A percentile compares a stretch with the other conserved stretches of the same genome.
phyloP scores from a whole-genome alignment of 306 rosid genomes.

The Acacia melanoxylon region DNA sequence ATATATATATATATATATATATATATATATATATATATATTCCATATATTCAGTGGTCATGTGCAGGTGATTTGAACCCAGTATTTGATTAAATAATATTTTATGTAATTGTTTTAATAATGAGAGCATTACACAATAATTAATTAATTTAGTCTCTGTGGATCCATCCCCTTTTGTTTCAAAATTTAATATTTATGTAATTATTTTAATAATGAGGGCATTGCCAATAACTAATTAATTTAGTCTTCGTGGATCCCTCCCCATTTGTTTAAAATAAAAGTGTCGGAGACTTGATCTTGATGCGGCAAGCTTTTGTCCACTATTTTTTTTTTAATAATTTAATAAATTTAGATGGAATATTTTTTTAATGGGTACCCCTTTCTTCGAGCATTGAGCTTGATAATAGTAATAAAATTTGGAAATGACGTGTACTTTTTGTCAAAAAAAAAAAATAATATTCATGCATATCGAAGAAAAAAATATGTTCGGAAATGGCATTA shows the following conservation, averaged over 20 bases:
- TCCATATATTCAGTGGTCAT: not conserved
- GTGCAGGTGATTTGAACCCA: not conserved
- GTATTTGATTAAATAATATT: not conserved
- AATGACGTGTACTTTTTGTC: slow-evolving; percentile 29
- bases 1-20: too few species aligned
- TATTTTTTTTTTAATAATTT: not conserved
- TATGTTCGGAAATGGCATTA: not conserved
- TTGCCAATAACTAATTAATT: slow-evolving; percentile 2
- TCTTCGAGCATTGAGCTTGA: not conserved
- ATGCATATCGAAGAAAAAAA: not conserved
- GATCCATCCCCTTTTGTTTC: slow-evolving; percentile 35
- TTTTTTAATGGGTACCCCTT: not conserved
- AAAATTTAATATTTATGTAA: not conserved
- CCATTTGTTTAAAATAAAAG: slow-evolving; percentile 32
- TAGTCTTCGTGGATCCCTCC: slow-evolving; percentile 47
- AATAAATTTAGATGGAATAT: not conserved
- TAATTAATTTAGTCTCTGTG: slow-evolving; percentile 36
- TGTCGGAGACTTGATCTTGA: slow-evolving; percentile 38
- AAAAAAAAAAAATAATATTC: not conserved
- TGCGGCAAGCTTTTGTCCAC: slow-evolving; percentile 29
- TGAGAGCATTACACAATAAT: slow-evolving; percentile 24
- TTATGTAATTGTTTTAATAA: slow-evolving; percentile 27
- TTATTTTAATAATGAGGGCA: slow-evolving; percentile 34
- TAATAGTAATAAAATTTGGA: not conserved
- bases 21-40: too few species aligned